Percentiles rank a stretch among this genome's conserved stretches.
Evolutionary conservation across 352 stramenopile species (phyloP).

Genomic region (Globisporangium iwayamae): DNA sequence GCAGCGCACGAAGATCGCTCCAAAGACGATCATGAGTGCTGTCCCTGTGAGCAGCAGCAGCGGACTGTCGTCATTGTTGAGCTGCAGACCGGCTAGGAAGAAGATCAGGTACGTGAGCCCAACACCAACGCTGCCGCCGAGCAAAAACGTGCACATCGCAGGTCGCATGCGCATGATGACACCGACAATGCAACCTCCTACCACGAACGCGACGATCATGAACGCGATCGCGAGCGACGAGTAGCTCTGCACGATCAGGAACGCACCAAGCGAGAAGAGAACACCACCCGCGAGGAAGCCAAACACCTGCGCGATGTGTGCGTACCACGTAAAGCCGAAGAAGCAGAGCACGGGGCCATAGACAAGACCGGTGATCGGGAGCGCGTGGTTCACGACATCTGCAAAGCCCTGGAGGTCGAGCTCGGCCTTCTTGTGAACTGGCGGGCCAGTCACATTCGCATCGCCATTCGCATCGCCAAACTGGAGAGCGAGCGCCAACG

Average conservation of each 20-base stretch:
- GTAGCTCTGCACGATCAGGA: constrained; percentile 7
- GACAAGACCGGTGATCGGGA: constrained; percentile 19
- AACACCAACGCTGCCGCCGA: constrained; percentile 22
- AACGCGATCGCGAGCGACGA: constrained; percentile 16
- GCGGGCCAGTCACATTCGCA: not conserved
- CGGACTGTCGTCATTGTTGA: constrained; percentile 7
- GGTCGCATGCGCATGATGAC: constrained; percentile 15
- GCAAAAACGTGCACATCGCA: constrained; percentile 6
- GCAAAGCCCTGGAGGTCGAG: constrained; percentile 6
- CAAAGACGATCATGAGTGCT: constrained; percentile 3
- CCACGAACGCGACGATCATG: constrained; percentile 19
- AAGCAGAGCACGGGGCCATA: constrained; percentile 25
- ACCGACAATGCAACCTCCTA: constrained; percentile 19
- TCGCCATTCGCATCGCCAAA: not conserved
- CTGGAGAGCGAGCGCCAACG: not conserved
- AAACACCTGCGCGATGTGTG: constrained; percentile 19
- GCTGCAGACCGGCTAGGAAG: constrained; percentile 1
- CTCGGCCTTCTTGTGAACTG: not conserved
- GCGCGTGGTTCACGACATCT: constrained; percentile 1
- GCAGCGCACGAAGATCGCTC: constrained; percentile 5
- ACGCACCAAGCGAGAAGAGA: constrained; percentile 14
- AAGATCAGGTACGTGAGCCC: constrained; percentile 14
- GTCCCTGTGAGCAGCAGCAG: not conserved
- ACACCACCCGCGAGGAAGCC: constrained; percentile 15
- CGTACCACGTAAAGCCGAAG: constrained; percentile 24